Percentiles rank a stretch among this genome's conserved stretches.
Conservation (phyloP, 2,329 filamentous ascomycete species). For the Pseudogymnoascus sp. region DNA sequence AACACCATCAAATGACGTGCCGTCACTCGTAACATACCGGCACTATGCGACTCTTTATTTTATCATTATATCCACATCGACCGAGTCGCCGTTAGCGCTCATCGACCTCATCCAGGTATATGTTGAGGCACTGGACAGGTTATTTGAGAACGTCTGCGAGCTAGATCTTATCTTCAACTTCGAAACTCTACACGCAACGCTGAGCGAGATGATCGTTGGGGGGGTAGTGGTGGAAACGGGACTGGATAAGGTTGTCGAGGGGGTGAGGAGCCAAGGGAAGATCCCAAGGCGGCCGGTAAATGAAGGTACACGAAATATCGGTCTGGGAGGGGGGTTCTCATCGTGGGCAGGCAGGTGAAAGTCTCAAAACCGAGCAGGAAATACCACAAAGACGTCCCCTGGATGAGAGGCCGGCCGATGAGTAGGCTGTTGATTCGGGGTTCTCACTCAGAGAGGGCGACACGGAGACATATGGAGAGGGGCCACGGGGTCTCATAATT, state of each 20-base stretch:
- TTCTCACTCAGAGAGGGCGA: not conserved
- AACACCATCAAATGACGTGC: slow-evolving; percentile 71
- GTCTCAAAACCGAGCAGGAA: not conserved
- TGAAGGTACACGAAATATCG: slow-evolving; percentile 47
- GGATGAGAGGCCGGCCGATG: not conserved
- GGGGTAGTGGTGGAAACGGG: slow-evolving; percentile 92
- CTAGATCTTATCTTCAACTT: slow-evolving; percentile 98
- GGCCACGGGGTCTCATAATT: not conserved
- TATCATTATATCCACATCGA: slow-evolving; percentile 93
- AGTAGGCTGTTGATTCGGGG: not conserved
- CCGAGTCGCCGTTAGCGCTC: slow-evolving; percentile 87
- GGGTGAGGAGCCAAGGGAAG: slow-evolving; percentile 67
- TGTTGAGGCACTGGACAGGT: slow-evolving; percentile 84
- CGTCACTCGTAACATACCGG: slow-evolving; percentile 92
- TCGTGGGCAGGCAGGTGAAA: slow-evolving; percentile 27
- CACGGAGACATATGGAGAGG: not conserved
- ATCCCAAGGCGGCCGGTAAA: slow-evolving; percentile 74
- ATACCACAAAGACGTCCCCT: not conserved
- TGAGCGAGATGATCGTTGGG: slow-evolving; percentile 91
- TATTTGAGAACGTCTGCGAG: slow-evolving; percentile 99
- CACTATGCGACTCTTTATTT: slow-evolving; percentile 98
- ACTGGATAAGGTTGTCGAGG: slow-evolving; percentile 77
- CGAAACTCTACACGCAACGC: slow-evolving; percentile 83
- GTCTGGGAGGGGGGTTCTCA: slow-evolving; percentile 36
- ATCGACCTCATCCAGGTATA: slow-evolving; percentile 98